Evolutionary conservation across 2,329 filamentous ascomycete species (phyloP).

Genomic region (Penicillium glabrum): DNA sequence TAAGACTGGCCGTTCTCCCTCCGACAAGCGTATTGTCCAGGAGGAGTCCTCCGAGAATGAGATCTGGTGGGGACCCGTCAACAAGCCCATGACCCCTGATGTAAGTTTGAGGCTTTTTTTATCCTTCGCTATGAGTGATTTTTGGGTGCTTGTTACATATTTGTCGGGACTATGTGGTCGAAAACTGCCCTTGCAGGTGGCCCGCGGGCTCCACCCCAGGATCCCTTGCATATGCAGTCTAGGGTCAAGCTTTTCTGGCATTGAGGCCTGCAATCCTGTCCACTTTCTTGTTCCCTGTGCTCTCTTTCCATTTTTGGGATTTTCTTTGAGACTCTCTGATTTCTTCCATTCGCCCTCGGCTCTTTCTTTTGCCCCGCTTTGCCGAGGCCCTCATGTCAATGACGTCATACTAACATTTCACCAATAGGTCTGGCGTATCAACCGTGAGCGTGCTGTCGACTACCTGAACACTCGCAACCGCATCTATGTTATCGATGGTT

Average conservation of each 20-base stretch:
- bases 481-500: slow-evolving; percentile 98
- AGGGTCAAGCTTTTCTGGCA: slow-evolving; percentile 27
- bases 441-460: slow-evolving; percentile 96
- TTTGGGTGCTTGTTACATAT: slow-evolving; percentile 17
- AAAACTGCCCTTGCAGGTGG: slow-evolving; percentile 21
- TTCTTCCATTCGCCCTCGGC: slow-evolving; percentile 6
- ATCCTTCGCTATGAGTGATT: slow-evolving; percentile 11
- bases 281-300: background rate
- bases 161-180: slow-evolving; percentile 12
- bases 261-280: background rate
- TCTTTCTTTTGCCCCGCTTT: slow-evolving; percentile 11
- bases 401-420: slow-evolving; percentile 31
- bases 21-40: slow-evolving; percentile 96
- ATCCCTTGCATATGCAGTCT: slow-evolving; percentile 27
- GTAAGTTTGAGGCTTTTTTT: slow-evolving; percentile 59
- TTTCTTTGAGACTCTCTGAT: background rate
- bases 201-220: slow-evolving; percentile 15
- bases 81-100: slow-evolving; percentile 97
- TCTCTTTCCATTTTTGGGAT: background rate
- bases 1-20: slow-evolving; percentile 95
- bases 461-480: slow-evolving; percentile 98
- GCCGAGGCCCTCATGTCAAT: slow-evolving; percentile 25
- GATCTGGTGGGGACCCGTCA: slow-evolving; percentile 98
- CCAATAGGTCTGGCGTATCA: slow-evolving; percentile 94
- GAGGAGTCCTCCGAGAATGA: slow-evolving; percentile 86